Conservation (phyloP, 331 rosid species). For the Malus hybrid region DNA sequence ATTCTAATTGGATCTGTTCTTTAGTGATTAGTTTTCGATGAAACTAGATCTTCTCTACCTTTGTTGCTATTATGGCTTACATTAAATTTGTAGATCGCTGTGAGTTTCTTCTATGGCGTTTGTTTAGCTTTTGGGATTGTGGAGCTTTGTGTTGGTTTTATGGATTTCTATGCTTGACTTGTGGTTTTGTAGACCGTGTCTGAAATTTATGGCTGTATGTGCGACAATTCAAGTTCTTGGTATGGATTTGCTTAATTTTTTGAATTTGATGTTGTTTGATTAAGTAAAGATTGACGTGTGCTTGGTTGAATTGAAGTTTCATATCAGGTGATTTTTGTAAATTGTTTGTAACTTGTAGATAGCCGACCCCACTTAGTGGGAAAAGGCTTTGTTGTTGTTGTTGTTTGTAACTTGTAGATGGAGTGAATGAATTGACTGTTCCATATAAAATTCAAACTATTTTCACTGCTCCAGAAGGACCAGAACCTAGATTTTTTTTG, state of each 20-base stretch:
- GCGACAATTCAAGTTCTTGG: not conserved
- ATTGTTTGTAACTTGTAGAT: not conserved
- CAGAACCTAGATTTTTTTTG: not conserved
- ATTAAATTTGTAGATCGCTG: slow-evolving; percentile 16
- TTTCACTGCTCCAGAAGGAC: not conserved
- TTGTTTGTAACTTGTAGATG: not conserved
- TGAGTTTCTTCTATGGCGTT: not conserved
- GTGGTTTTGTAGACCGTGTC: not conserved
- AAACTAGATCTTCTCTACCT: not conserved
- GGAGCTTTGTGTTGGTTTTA: not conserved
- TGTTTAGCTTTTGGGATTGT: not conserved
- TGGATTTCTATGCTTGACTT: not conserved
- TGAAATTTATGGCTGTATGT: not conserved
- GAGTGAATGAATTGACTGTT: not conserved
- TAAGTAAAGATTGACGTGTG: not conserved
- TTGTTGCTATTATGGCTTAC: not conserved
- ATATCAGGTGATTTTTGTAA: not conserved
- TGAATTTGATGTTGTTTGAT: not conserved
- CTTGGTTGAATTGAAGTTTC: not conserved
- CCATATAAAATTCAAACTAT: not conserved
- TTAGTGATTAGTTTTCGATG: not conserved
- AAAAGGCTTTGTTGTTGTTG: no score
- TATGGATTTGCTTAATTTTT: not conserved
- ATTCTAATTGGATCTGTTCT: slow-evolving; percentile 1
- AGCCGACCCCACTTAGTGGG: no score